Conservation (phyloP, 1,284 basidiomycete genomes). For the Ceratobasidium papillatum region DNA sequence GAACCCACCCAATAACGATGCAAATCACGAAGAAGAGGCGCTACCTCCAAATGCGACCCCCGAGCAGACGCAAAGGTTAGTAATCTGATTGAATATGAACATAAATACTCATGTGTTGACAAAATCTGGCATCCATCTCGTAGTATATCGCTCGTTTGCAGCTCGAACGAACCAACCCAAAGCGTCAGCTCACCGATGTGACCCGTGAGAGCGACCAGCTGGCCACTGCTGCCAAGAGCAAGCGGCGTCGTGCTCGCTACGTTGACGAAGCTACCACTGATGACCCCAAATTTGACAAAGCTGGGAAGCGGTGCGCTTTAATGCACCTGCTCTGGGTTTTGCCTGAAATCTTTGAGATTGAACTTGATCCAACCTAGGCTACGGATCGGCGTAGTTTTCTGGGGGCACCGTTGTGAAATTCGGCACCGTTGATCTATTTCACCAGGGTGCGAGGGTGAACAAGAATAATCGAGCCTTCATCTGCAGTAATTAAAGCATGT, state of each 20-base stretch:
- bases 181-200: not conserved
- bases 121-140: not conserved
- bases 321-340: not conserved
- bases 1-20: not conserved
- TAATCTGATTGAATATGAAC: not conserved
- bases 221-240: too few relatives aligned
- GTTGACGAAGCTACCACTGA: not conserved
- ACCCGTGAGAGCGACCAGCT: not conserved
- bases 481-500: too few relatives aligned
- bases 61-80: not conserved
- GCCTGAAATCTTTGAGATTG: not conserved
- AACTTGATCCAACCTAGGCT: not conserved
- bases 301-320: not conserved
- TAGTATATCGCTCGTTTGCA: not conserved
- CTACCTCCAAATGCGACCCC: not conserved
- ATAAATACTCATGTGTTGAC: not conserved
- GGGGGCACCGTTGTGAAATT: too few relatives aligned
- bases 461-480: too few relatives aligned
- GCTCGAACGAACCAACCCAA: not conserved
- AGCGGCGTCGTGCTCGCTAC: not conserved
- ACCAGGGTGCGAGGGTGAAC: too few relatives aligned
- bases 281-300: not conserved
- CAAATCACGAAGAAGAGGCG: not conserved
- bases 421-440: too few relatives aligned
- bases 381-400: not conserved